Evolutionary conservation across 441 rosid species (phyloP).

Genomic region (Pelargonium fulgidum): DNA sequence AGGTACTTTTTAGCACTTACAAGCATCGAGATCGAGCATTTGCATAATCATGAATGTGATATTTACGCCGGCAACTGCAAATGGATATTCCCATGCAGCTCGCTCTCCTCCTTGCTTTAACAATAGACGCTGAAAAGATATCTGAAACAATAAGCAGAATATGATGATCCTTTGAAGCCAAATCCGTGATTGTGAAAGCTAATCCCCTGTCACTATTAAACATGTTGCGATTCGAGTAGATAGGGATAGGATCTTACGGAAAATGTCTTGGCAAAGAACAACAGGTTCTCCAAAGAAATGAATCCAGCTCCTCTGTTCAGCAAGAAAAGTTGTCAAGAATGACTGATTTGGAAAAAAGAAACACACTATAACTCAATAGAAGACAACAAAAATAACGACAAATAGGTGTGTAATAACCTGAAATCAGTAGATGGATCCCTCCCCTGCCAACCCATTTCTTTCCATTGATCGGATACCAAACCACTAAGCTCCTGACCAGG

Average conservation of each 20-base stretch:
- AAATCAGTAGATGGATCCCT: constrained; percentile 23
- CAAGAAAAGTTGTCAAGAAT: background rate
- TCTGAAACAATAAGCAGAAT: background rate
- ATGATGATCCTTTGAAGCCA: background rate
- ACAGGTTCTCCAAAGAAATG: constrained; percentile 19
- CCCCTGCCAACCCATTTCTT: constrained; percentile 23
- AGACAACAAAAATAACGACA: background rate
- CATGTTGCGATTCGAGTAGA: background rate
- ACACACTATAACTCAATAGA: background rate
- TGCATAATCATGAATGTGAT: constrained; percentile 29
- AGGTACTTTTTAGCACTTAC: constrained; percentile 3
- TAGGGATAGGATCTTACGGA: constrained; percentile 11
- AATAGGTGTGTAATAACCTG: constrained; percentile 4
- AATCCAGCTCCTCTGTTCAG: constrained; percentile 18
- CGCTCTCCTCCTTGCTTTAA: constrained; percentile 22
- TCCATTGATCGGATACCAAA: constrained; percentile 21
- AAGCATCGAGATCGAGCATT: constrained; percentile 25
- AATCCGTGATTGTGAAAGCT: background rate
- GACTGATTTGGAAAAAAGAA: background rate
- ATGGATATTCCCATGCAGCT: constrained; percentile 26
- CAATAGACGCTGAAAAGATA: constrained; percentile 3
- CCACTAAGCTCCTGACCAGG: constrained; percentile 19
- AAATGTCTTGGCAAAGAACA: constrained; percentile 18
- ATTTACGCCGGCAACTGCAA: constrained; percentile 14
- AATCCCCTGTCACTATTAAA: background rate